Evolutionary conservation across 306 rosid species (phyloP), one percentile per base, ranked within the genome.

Genomic region (Carpinus fangiana): DNA sequence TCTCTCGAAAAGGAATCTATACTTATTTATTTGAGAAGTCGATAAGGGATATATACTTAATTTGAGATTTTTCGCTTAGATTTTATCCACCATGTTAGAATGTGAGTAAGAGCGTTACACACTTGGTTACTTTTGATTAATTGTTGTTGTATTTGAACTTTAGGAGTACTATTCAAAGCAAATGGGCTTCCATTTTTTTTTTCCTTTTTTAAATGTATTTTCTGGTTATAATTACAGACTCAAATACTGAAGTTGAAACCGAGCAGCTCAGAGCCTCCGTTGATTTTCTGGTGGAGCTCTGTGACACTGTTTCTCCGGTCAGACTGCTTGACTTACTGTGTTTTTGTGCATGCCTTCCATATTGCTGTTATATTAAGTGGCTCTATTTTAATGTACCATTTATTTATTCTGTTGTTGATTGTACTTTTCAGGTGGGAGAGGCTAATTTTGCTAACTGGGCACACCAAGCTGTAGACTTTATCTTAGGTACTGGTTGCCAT

Each of bases 381-480:
- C 84, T 23, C 43, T 67, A 18, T 59, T 76, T 74, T 72, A 26
- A 12, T 53, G 34, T 23, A 17, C 20, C 6, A 28, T 31, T 52
- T 23, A 5, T 45, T 76, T 60, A 38, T 1, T 57, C 31, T 26
- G 60, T 10, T 57, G 56, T 14, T 43, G 23, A n/a, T 61, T 76
- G 61, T 68, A 52, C 53, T 80, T 82, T 83, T 78, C 86, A 94
- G 98, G 86, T 83, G 82, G 87, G 87, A 80, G 86, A 78, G 74
- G 83, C 86, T 54, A 90, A 85, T 83, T 89, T 92, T 80, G 80
- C 83, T 23, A 94, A 89, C 84, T 85, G 92, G 85, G 90, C 89
- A 20, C 97, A 90, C 82, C 97, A 90, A 88, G 97, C 98, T 7
- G 92, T 86, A 55, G 97, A 94, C n/a, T 92, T 89, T 82, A 90